Conservation (phyloP, 2,329 filamentous ascomycete species). For the Hypomyces perniciosus region DNA sequence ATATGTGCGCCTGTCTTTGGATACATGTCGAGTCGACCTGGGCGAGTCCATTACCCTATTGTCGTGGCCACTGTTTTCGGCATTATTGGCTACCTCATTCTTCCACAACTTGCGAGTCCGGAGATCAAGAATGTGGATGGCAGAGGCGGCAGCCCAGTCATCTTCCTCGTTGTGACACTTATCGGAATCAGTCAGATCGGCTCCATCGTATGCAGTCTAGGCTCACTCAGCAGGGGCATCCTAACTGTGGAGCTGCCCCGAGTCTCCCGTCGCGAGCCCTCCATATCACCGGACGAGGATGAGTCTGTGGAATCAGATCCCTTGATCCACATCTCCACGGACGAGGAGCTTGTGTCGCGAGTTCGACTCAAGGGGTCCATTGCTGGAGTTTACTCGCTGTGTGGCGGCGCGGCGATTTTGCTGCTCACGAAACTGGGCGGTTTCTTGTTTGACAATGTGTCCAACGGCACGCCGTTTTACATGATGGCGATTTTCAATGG, state of each 20-base stretch:
- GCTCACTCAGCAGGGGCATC: constrained; percentile 75
- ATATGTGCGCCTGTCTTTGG: constrained; percentile 83
- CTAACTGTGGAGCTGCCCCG: constrained; percentile 44
- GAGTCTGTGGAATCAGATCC: constrained; percentile 38
- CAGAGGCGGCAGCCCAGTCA: constrained; percentile 58
- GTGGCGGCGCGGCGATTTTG: constrained; percentile 83
- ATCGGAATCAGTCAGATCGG: constrained; percentile 94
- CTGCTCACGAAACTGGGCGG: constrained; percentile 89
- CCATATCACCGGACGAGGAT: constrained; percentile 30
- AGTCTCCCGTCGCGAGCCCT: constrained; percentile 19
- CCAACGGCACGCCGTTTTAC: constrained; percentile 78
- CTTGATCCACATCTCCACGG: constrained; percentile 29
- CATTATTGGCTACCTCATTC: constrained; percentile 68
- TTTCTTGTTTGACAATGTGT: constrained; percentile 70
- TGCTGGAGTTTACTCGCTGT: constrained; percentile 88
- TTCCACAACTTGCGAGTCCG: constrained; percentile 71
- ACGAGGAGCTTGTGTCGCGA: constrained; percentile 36
- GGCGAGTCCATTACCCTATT: constrained; percentile 66
- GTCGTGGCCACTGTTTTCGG: constrained; percentile 66
- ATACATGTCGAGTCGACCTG: constrained; percentile 66
- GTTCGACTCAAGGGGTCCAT: constrained; percentile 82
- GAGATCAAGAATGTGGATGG: constrained; percentile 61
- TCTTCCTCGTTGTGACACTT: constrained; percentile 72
- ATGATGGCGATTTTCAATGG: constrained; percentile 90
- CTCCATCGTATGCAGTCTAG: constrained; percentile 92